Percentiles rank a stretch among this genome's conserved stretches.
phyloP scores from a whole-genome alignment of 176 grass and related monocot species.

The Aegilops tauschii region DNA sequence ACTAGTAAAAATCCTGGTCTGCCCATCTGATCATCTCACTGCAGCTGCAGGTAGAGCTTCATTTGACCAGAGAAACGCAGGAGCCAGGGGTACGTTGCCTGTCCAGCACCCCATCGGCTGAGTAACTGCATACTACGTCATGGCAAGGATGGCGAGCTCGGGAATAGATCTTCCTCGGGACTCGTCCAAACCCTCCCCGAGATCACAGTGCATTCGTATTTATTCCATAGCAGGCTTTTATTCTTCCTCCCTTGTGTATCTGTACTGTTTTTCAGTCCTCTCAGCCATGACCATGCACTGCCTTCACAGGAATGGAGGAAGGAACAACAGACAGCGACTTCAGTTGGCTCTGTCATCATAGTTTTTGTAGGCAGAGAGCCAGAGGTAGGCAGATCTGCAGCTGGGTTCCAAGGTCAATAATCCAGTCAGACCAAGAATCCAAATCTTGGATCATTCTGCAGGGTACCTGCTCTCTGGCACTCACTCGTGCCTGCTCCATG shows the following conservation, averaged over 20 bases:
- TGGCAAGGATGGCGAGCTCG: too few relatives aligned
- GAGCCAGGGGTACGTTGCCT: too few relatives aligned
- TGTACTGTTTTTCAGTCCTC: not conserved
- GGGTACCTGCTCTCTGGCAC: too few relatives aligned
- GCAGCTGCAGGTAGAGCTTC: too few relatives aligned
- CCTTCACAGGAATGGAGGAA: constrained; percentile 7
- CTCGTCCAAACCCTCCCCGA: too few relatives aligned
- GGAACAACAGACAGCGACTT: constrained; percentile 1
- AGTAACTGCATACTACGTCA: too few relatives aligned
- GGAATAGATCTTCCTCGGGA: too few relatives aligned
- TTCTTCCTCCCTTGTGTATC: not conserved
- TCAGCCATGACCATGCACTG: not conserved
- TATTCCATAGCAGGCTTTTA: not conserved
- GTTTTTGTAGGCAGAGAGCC: not conserved
- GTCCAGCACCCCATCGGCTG: too few relatives aligned
- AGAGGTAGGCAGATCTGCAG: constrained; percentile 10
- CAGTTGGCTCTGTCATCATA: not conserved
- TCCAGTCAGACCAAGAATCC: constrained; percentile 19
- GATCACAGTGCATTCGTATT: not conserved
- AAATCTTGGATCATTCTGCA: not conserved
- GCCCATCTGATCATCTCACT: too few relatives aligned
- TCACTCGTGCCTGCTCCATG: too few relatives aligned
- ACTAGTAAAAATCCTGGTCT: too few relatives aligned
- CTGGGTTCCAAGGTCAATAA: not conserved
- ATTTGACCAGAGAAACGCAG: too few relatives aligned